These are phyloP conservation scores for Vitis hybrid DNA, from an alignment of 177 flowering plant species.

Conservation along the genomic window DNA sequence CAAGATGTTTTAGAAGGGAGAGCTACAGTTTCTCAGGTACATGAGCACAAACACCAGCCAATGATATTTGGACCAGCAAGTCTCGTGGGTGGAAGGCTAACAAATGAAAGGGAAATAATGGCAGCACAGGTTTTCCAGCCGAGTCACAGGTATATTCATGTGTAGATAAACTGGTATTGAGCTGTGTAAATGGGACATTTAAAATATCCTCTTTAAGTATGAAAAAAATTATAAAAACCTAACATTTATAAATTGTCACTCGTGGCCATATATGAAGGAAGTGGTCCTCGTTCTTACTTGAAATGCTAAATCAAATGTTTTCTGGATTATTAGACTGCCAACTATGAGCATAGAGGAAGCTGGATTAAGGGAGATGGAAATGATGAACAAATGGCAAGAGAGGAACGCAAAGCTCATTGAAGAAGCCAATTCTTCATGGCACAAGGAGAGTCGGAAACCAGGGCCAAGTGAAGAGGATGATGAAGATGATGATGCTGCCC, in stretches of 20 bases:
- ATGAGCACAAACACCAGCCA: conserved; percentile 91
- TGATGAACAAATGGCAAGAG: conserved; percentile 96
- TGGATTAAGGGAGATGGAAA: conserved; percentile 88
- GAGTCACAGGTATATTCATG: conserved; percentile 54
- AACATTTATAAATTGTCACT: neutral
- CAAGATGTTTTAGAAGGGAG: conserved; percentile 98
- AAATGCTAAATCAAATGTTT: neutral
- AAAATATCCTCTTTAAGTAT: neutral
- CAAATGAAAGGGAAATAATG: conserved; percentile 84
- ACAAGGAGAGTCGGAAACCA: conserved; percentile 50
- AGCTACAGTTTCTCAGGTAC: conserved; percentile 66
- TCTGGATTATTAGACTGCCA: conserved; percentile 57
- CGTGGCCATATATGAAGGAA: neutral
- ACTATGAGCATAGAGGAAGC: conserved; percentile 99
- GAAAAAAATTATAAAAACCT: neutral
- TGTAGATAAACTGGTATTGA: neutral
- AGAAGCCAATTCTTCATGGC: conserved; percentile 94
- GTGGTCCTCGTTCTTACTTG: neutral
- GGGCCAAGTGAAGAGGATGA: conserved; percentile 51
- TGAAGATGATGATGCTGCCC: conserved; percentile 80
- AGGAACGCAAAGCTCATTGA: conserved; percentile 55
- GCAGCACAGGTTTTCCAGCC: conserved; percentile 97
- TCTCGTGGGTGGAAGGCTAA: conserved; percentile 58
- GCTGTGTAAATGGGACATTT: neutral
- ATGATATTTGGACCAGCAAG: conserved; percentile 93